Conservation (phyloP, 192 early-diverging fungal species). For the Rhizophagus clarus region DNA sequence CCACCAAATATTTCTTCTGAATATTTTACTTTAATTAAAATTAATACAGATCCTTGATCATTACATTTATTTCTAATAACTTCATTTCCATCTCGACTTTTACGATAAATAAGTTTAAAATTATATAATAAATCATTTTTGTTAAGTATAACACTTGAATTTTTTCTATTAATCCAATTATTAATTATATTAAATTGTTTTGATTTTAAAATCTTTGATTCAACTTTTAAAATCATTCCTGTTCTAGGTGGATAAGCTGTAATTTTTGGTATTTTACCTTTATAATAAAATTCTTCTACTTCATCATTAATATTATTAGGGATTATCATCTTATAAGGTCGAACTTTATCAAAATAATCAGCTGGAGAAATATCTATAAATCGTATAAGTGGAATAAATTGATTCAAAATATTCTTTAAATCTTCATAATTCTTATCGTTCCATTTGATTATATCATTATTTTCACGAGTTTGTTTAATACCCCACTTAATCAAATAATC, state of each 20-base stretch:
- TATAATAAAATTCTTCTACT: not conserved
- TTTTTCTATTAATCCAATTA: not conserved
- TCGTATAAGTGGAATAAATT: slow-evolving; percentile 4
- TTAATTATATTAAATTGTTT: not conserved
- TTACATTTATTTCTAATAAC: not conserved
- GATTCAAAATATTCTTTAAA: slow-evolving; percentile 1
- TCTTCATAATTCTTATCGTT: not conserved
- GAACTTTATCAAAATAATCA: slow-evolving; percentile 6
- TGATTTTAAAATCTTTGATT: too few species aligned
- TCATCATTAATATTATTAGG: not conserved
- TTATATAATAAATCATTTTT: not conserved
- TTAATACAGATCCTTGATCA: not conserved
- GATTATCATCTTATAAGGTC: not conserved
- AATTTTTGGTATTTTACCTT: too few species aligned
- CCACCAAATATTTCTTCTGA: not conserved
- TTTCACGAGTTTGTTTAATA: not conserved
- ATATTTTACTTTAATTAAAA: not conserved
- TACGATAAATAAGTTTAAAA: slow-evolving; percentile 13
- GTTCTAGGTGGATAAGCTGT: too few species aligned
- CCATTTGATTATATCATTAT: not conserved
- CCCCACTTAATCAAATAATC: slow-evolving; percentile 26
- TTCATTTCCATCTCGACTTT: not conserved
- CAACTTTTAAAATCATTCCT: too few species aligned
- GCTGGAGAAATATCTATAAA: not conserved
- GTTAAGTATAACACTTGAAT: not conserved